Base-by-base conservation (phyloP, 306 rosid species). In the Rosa chinensis region DNA sequence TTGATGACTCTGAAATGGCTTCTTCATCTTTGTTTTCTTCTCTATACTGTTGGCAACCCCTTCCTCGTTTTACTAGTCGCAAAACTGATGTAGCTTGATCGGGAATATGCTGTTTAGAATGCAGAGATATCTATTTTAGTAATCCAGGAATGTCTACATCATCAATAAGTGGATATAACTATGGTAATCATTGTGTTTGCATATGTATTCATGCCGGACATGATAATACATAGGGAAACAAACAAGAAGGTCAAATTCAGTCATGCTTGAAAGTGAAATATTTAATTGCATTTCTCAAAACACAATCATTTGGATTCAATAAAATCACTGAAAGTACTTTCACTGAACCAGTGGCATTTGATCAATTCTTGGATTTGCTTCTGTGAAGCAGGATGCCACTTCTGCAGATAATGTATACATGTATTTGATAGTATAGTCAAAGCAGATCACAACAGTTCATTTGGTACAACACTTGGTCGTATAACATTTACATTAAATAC, bases 1-100 rank as follows among this genome's bases (percentile, higher is more conserved):
- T 64, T 73, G 95, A 83, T 66, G 97, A 84, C 76, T 91, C 93
- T 37, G 94, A 82, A 84, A 90, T 73, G 53, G 91, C 89, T 74
- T 85, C 91, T 76, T 91, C 93, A 77, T 91, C 90, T 3, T 82
- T 85, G 77, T 42, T 78, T 82, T 88, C 85, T 73, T 84, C 88
- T 10, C 89, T 72, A 74, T 80, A 23, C 53, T 87, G 87, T 52
- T 83, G 90, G 66, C 80, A 43, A 16, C 90, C 91, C 76, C 80
- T 86, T 86, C 93, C 85, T 76, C 86, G 76, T 73, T 90, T 92
- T 66, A 79, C 68, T 42, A 79, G 39, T n/a, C 87, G 97, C 72
- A 91, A 75, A 61, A 66, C 76, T 28, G 86, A 82, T 21, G 85
- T 73, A 70, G 75, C 87, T 50, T 90, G 95, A 72, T 82, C 91